Evolutionary conservation across 1,139 yeast genomes (phyloP).

Genomic region (Suhomyces chickasaworum): DNA sequence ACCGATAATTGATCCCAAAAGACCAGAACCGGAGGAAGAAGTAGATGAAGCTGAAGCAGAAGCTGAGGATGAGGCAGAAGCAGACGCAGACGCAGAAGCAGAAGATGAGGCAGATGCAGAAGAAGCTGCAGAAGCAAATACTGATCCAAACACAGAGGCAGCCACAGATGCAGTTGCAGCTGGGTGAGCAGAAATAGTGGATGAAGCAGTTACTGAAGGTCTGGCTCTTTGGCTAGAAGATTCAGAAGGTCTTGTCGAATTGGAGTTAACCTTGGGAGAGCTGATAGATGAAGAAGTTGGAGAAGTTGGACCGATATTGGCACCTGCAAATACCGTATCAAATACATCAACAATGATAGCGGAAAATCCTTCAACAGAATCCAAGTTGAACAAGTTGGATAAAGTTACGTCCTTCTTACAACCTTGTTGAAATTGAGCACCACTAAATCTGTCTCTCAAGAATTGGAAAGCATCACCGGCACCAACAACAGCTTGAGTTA

Average conservation of each 20-base stretch:
- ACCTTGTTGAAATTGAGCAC: slow-evolving; percentile 1
- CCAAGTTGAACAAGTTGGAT: slow-evolving; percentile 3
- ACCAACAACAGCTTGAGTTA: slow-evolving; percentile 19
- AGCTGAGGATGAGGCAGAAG: neutral
- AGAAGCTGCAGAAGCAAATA: neutral
- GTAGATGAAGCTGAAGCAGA: slow-evolving; percentile 1
- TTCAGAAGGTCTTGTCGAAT: neutral
- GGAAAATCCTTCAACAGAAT: slow-evolving; percentile 1
- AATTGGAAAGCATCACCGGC: slow-evolving; percentile 19
- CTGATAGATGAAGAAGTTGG: neutral
- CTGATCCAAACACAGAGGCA: neutral
- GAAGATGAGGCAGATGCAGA: neutral
- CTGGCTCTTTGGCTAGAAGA: neutral
- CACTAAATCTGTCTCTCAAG: slow-evolving; percentile 12
- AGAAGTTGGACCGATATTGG: slow-evolving; percentile 2
- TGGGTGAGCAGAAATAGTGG: neutral
- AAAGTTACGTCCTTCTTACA: slow-evolving; percentile 4
- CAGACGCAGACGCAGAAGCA: neutral
- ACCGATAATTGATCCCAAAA: slow-evolving; percentile 2
- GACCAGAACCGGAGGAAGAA: slow-evolving; percentile 2
- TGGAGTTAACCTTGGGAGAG: neutral
- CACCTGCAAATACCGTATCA: neutral
- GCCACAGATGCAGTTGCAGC: neutral
- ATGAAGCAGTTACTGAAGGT: neutral
- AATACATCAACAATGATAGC: neutral